A percentile compares a stretch with the other conserved stretches of the same genome.
Evolutionary conservation across 2,329 filamentous ascomycete genomes (phyloP).

Genomic region (Ceratocystis cubensis): DNA sequence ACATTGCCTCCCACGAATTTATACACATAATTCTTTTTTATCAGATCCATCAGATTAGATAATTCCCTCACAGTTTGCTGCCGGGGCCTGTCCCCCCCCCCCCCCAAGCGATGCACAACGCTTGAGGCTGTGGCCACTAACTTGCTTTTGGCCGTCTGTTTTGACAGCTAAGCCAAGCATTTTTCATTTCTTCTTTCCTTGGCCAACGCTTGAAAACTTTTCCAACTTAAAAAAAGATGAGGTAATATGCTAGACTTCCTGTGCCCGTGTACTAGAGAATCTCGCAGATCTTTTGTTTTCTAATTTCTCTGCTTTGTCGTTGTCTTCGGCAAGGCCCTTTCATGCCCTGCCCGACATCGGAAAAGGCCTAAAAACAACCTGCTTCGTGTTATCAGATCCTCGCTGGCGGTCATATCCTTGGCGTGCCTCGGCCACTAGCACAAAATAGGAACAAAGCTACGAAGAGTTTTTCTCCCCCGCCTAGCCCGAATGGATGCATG

Average conservation of each 20-base stretch:
- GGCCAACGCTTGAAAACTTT: background rate
- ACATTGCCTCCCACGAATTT: background rate
- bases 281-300: background rate
- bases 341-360: slow-evolving; percentile 8
- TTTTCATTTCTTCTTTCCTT: background rate
- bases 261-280: background rate
- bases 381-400: slow-evolving; percentile 7
- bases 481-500: background rate
- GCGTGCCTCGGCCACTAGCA: background rate
- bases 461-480: slow-evolving; percentile 6
- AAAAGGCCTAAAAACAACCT: background rate
- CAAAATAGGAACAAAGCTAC: slow-evolving; percentile 10
- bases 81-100: background rate
- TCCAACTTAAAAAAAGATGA: background rate
- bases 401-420: background rate
- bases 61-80: slow-evolving; percentile 29
- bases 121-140: background rate
- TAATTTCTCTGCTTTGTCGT: background rate
- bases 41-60: slow-evolving; percentile 41
- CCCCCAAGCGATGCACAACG: background rate
- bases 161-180: slow-evolving; percentile 8
- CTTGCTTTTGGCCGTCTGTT: background rate
- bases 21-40: slow-evolving; percentile 29
- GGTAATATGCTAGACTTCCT: too few relatives aligned
- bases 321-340: background rate